Conservation (phyloP, 768 basidiomycete genomes). For the Mycena filopes region DNA sequence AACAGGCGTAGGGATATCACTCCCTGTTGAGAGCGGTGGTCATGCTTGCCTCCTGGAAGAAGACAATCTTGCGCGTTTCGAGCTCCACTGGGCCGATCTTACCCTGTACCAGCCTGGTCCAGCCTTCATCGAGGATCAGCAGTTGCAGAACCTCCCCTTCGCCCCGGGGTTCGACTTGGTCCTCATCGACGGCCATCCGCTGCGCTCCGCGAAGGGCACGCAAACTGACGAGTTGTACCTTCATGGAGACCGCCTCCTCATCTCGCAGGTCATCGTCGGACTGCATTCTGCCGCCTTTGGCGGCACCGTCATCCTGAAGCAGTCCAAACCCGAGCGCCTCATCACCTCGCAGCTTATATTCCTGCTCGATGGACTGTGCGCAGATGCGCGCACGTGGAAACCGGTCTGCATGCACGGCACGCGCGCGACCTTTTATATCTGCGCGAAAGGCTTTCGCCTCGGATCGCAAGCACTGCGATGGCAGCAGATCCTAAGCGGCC, state of each 20-base stretch:
- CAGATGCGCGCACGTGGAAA: constrained; percentile 39
- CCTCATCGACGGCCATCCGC: constrained; percentile 46
- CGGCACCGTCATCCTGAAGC: constrained; percentile 45
- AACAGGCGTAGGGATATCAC: constrained; percentile 38
- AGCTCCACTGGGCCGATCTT: constrained; percentile 39
- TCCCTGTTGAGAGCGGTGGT: constrained; percentile 39
- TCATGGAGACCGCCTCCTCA: constrained; percentile 39
- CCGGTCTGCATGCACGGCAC: constrained; percentile 42
- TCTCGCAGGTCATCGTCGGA: constrained; percentile 45
- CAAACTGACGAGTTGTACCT: constrained; percentile 9
- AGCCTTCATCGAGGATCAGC: constrained; percentile 37
- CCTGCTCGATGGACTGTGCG: constrained; percentile 41
- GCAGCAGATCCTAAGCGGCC: constrained; percentile 26
- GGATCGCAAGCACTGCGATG: constrained; percentile 23
- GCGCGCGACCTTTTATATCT: constrained; percentile 44
- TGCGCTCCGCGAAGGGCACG: constrained; percentile 35
- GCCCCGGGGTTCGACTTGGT: constrained; percentile 41
- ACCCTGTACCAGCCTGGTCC: constrained; percentile 43
- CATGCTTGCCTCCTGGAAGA: constrained; percentile 38
- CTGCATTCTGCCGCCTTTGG: constrained; percentile 37
- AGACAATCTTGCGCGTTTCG: constrained; percentile 34
- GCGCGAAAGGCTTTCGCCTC: constrained; percentile 41
- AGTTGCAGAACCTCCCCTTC: constrained; percentile 30
- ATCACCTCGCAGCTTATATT: constrained; percentile 42
- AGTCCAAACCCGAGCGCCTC: constrained; percentile 41